Evolutionary conservation across 169 alveolate genomes (phyloP).

Genomic region (Plasmodium vinckei): DNA sequence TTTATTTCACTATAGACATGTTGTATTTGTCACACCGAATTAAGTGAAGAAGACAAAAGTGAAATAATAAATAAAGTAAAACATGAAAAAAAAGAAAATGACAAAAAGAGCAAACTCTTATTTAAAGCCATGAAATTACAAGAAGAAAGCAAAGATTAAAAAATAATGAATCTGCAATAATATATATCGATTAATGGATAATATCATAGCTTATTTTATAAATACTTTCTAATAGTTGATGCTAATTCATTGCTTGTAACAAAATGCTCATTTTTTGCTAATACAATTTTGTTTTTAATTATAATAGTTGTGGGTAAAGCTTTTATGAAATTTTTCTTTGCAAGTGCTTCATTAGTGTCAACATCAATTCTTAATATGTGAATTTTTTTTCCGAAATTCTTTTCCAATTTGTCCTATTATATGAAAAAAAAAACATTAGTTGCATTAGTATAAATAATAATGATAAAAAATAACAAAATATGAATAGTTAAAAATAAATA

Average conservation of each 20-base stretch:
- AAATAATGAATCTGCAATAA: constrained; percentile 4
- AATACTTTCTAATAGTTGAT: constrained; percentile 37
- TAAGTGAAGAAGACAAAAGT: constrained; percentile 43
- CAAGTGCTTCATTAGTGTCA: constrained; percentile 35
- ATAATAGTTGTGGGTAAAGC: constrained; percentile 59
- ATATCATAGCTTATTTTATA: not conserved
- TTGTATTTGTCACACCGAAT: constrained; percentile 70
- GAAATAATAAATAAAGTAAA: constrained; percentile 44
- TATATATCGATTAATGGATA: not conserved
- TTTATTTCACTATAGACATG: constrained; percentile 37
- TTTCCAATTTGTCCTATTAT: constrained; percentile 53
- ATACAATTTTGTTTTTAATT: constrained; percentile 41
- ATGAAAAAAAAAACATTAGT: not conserved
- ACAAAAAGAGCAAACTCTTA: constrained; percentile 61
- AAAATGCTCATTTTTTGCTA: constrained; percentile 50
- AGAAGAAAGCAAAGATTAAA: constrained; percentile 20
- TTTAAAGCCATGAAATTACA: constrained; percentile 72
- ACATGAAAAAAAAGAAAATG: constrained; percentile 70
- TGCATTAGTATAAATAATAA: not conserved
- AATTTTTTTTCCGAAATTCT: constrained; percentile 19
- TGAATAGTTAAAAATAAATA: not conserved
- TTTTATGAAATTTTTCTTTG: constrained; percentile 30
- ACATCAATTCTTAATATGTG: constrained; percentile 25
- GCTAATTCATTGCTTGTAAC: constrained; percentile 32
- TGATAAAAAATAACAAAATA: not conserved